Base-by-base conservation (phyloP, 2,329 filamentous ascomycete genomes). In the Cercospora zeina region DNA sequence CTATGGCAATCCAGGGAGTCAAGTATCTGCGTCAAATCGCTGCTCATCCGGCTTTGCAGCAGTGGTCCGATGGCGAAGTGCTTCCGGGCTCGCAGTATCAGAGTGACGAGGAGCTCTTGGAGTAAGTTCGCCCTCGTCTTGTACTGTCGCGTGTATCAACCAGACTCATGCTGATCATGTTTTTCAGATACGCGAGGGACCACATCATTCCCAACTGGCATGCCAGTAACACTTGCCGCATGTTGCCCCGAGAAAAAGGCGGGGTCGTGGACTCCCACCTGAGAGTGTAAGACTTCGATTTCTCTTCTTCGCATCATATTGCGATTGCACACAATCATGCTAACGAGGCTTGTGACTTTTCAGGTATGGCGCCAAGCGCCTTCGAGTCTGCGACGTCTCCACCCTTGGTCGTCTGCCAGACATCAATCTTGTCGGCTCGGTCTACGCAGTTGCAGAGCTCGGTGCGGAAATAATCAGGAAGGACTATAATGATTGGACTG, bases 331-430 rank as follows among this genome's bases (percentile, higher is more conserved):
- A 19, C n/a, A 11, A 45, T 24, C 39, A 45, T 45, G 39, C 39
- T 45, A 11, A 45, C 39, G 39, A 45, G 19, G 4, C 21, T 45
- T 45, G 19, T 11, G 39, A 45, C 39, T 45, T 24, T 0, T 21
- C 19, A 51, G 47, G 9, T 65, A 68, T 33, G 70, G 68, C 10
- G 63, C 66, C 1, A 61, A 62, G 34, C 66, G 64, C 19, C 58
- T 71, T 13, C 60, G 70, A 13, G 63, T 72, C 16, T 67, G 70
- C 49, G 69, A 72, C 47, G 69, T 66, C 11, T 58, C 54, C 10
- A 66, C 62, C 16, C 59, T 66, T 47, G 62, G 64, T 13, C 50
- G 64, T 14, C 31, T 66, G 50, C 64, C 64, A 21, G 64, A 66
- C 27, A 59, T 66, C 10, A 66, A 66, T 42, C 56, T 66, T n/a